Evolutionary conservation across 75 land plant genomes (phyloP).

Genomic region (Selaginella tamariscina): DNA sequence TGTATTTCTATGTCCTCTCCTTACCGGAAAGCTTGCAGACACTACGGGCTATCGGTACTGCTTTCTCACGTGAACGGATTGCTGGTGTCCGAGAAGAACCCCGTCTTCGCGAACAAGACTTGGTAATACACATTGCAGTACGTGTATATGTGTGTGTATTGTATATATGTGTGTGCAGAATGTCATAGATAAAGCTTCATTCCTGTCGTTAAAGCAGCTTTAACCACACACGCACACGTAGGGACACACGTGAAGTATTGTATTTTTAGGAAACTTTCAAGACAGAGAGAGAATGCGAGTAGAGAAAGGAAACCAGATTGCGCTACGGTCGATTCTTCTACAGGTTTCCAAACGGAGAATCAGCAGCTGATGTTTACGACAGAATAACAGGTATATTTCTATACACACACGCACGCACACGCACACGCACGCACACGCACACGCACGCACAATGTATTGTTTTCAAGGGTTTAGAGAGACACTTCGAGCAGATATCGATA

Average conservation of each 20-base stretch:
- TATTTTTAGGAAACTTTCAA: constrained; percentile 18
- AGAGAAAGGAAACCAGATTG: constrained; percentile 13
- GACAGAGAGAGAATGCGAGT: constrained; percentile 17
- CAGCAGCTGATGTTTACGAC: constrained; percentile 22
- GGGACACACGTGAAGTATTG: not conserved
- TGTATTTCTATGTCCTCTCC: constrained; percentile 18
- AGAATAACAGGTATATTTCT: constrained; percentile 13
- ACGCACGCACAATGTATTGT: too few species aligned
- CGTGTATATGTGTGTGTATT: not conserved
- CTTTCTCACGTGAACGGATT: constrained; percentile 15
- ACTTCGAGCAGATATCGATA: constrained; percentile 65
- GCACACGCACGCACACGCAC: too few species aligned
- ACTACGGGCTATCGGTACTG: constrained; percentile 13
- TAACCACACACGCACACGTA: not conserved
- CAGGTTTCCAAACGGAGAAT: constrained; percentile 22
- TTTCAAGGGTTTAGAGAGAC: constrained; percentile 76
- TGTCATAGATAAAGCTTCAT: not conserved
- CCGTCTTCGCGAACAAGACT: constrained; percentile 19
- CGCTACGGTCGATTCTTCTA: constrained; percentile 21
- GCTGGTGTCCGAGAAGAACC: constrained; percentile 22
- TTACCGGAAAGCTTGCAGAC: constrained; percentile 12
- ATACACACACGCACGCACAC: too few species aligned
- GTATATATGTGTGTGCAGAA: not conserved
- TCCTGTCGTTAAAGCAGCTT: not conserved
- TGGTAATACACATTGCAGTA: not conserved